phyloP scores from a whole-genome alignment of 768 basidiomycete species.

The Tephrocybe sp. region DNA sequence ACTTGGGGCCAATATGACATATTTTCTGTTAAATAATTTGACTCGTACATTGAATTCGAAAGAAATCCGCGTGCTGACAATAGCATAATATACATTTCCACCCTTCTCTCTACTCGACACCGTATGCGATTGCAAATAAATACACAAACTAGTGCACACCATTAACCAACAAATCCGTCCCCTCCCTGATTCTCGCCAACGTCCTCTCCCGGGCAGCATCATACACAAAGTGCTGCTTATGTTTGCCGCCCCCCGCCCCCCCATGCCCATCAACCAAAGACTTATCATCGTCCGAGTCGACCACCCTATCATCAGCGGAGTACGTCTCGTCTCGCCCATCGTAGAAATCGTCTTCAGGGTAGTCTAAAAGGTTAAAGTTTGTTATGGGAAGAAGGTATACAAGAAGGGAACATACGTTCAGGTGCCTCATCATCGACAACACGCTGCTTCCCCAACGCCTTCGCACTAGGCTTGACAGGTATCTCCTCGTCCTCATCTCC shows the following conservation, averaged over 20 bases:
- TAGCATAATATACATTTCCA: too few species aligned
- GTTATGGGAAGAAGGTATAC: background rate
- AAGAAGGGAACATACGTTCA: slow-evolving; percentile 40
- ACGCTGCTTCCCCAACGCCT: slow-evolving; percentile 84
- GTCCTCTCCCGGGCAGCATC: slow-evolving; percentile 89
- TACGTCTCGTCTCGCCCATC: slow-evolving; percentile 36
- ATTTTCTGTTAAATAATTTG: slow-evolving; percentile 3
- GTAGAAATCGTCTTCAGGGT: slow-evolving; percentile 60
- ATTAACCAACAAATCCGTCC: slow-evolving; percentile 36
- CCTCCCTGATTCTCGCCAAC: slow-evolving; percentile 55
- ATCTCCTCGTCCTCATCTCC: slow-evolving; percentile 34
- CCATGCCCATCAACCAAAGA: slow-evolving; percentile 22
- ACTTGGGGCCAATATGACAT: too few species aligned
- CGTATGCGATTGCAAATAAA: background rate
- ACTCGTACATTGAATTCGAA: background rate
- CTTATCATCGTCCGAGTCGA: slow-evolving; percentile 49
- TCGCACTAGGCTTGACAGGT: slow-evolving; percentile 73
- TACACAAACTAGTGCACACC: slow-evolving; percentile 41
- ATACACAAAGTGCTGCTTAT: slow-evolving; percentile 76
- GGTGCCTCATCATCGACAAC: slow-evolving; percentile 52
- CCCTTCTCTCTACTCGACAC: too few species aligned
- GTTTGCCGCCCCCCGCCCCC: slow-evolving; percentile 38
- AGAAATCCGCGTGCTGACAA: background rate
- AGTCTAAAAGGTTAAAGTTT: slow-evolving; percentile 23
- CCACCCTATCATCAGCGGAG: slow-evolving; percentile 29